Conservation (phyloP, 2,329 filamentous ascomycete species). For the Kalmusia sp. region DNA sequence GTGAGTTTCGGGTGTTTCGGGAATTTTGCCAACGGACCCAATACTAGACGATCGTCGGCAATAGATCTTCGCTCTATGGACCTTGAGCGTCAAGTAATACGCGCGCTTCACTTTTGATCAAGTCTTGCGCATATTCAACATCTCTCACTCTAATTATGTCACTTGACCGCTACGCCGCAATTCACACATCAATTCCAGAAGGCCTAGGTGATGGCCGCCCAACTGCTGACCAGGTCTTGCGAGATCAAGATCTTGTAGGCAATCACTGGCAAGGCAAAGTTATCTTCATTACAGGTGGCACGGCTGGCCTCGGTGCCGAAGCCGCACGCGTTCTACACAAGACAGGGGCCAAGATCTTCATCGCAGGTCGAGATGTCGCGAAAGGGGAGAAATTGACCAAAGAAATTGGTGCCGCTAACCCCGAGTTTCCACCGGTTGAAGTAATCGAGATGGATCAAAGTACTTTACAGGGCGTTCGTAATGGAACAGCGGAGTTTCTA, state of each 20-base stretch:
- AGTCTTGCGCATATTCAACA: too few species aligned
- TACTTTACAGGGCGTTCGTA: constrained; percentile 3
- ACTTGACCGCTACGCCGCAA: too few species aligned
- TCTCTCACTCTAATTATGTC: too few species aligned
- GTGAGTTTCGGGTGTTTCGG: too few species aligned
- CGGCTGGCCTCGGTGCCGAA: constrained; percentile 26
- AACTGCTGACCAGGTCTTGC: constrained; percentile 46
- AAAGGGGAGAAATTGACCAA: not conserved
- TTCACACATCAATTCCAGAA: not conserved
- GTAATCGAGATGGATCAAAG: not conserved
- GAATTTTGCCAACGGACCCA: too few species aligned
- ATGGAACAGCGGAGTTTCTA: constrained; percentile 13
- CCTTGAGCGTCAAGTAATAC: too few species aligned
- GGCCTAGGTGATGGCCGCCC: constrained; percentile 48
- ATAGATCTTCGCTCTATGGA: too few species aligned
- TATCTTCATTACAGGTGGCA: constrained; percentile 24
- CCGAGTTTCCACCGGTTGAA: not conserved
- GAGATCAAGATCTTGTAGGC: constrained; percentile 44
- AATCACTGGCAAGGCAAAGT: constrained; percentile 26
- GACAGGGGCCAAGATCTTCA: constrained; percentile 55
- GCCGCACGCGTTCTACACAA: constrained; percentile 46
- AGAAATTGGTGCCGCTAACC: not conserved
- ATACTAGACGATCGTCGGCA: too few species aligned
- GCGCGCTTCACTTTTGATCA: too few species aligned
- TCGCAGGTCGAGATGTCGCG: constrained; percentile 49